phyloP scores from a whole-genome alignment of 2,329 filamentous ascomycete genomes.

The Aspergillus calidoustus region DNA sequence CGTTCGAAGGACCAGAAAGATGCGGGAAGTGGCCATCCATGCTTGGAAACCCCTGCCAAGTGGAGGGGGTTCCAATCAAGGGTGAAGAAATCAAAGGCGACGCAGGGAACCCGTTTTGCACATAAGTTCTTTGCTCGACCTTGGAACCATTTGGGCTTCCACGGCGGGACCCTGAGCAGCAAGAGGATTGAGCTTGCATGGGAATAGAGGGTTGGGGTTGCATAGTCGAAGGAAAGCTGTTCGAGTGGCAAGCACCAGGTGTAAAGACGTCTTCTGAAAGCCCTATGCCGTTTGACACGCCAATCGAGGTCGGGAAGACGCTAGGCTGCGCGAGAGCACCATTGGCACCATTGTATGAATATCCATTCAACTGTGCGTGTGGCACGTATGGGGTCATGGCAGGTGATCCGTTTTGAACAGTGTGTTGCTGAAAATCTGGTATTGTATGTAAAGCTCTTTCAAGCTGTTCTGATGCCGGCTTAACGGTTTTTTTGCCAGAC shows the following conservation, averaged over 20 bases:
- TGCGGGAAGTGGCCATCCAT: constrained; percentile 6
- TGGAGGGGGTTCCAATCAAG: not conserved
- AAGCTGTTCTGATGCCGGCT: constrained; percentile 40
- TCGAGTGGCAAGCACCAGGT: constrained; percentile 33
- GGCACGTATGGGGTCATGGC: constrained; percentile 19
- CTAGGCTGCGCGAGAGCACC: not conserved
- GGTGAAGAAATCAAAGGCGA: not conserved
- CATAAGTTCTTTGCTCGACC: not conserved
- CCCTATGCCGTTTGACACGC: not conserved
- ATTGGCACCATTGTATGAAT: constrained; percentile 6
- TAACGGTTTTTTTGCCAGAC: constrained; percentile 37
- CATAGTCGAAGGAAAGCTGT: constrained; percentile 21
- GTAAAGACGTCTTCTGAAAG: constrained; percentile 4
- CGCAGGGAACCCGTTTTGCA: constrained; percentile 10
- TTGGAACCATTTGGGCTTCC: constrained; percentile 2
- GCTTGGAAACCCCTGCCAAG: constrained; percentile 7
- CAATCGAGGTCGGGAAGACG: constrained; percentile 4
- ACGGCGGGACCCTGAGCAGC: constrained; percentile 31
- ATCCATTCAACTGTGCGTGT: constrained; percentile 4
- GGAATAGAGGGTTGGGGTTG: not conserved
- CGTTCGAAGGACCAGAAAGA: not conserved
- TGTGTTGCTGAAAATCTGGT: constrained; percentile 28
- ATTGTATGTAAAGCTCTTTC: constrained; percentile 39
- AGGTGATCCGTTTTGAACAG: constrained; percentile 24
- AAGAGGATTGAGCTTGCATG: constrained; percentile 29